Evolutionary conservation across 352 stramenopile species (phyloP).

Genomic region (Ophiocytium majus): DNA sequence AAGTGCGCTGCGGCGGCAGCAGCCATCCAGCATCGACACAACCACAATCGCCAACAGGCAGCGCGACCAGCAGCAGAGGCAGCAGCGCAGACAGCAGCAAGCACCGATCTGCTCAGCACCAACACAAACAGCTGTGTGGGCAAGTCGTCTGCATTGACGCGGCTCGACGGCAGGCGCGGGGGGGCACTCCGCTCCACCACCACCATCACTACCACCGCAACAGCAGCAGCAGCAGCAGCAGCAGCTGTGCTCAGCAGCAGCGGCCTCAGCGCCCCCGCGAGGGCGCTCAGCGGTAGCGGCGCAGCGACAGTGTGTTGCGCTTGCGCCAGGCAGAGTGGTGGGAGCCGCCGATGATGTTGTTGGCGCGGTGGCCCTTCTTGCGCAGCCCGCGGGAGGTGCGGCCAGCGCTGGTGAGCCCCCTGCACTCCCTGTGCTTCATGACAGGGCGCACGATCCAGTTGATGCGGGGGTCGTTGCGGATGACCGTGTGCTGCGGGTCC

Average conservation of each 20-base stretch:
- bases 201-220: not conserved
- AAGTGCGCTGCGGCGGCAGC: too few relatives aligned
- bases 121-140: too few relatives aligned
- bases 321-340: slow-evolving; percentile 95
- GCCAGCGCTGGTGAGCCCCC: slow-evolving; percentile 96
- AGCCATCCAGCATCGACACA: too few relatives aligned
- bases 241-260: slow-evolving; percentile 2
- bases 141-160: too few relatives aligned
- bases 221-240: not conserved
- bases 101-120: too few relatives aligned
- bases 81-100: too few relatives aligned
- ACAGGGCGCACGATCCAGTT: slow-evolving; percentile 99
- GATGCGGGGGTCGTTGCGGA: slow-evolving; percentile 97
- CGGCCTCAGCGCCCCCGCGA: not conserved
- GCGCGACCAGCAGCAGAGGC: too few relatives aligned
- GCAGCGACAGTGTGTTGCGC: slow-evolving; percentile 96
- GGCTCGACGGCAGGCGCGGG: too few relatives aligned
- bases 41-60: too few relatives aligned
- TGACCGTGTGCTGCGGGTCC: slow-evolving; percentile 94
- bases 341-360: slow-evolving; percentile 97
- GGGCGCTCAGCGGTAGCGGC: slow-evolving; percentile 90
- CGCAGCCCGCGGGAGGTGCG: slow-evolving; percentile 92
- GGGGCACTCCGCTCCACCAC: not conserved
- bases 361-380: slow-evolving; percentile 97
- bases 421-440: slow-evolving; percentile 98